A percentile compares a stretch with the other conserved stretches of the same genome.
Conservation (phyloP, 768 basidiomycete species). For the Pisolithus orientalis region DNA sequence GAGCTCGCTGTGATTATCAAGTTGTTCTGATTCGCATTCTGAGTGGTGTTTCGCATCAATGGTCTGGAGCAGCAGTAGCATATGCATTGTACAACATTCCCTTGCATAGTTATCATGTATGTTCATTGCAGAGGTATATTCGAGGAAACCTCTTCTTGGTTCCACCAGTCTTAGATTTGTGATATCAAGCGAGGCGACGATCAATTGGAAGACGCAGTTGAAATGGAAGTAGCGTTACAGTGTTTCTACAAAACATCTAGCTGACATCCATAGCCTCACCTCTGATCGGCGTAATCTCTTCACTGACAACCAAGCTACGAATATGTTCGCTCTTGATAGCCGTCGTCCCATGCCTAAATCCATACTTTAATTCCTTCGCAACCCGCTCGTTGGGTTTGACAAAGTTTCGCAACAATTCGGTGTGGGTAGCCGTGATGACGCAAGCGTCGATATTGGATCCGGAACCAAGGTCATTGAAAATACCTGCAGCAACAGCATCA, state of each 20-base stretch:
- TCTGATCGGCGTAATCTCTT: slow-evolving; percentile 51
- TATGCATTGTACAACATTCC: slow-evolving; percentile 14
- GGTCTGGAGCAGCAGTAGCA: neutral
- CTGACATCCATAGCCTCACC: slow-evolving; percentile 82
- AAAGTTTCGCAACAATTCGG: slow-evolving; percentile 92
- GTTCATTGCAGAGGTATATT: too few relatives aligned
- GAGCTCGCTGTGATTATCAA: slow-evolving; percentile 4
- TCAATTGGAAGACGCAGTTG: neutral
- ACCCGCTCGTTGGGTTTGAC: slow-evolving; percentile 86
- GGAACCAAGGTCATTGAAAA: slow-evolving; percentile 98
- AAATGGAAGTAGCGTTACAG: slow-evolving; percentile 1
- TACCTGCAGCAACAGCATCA: slow-evolving; percentile 87
- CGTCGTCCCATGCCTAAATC: slow-evolving; percentile 83
- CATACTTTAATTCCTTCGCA: slow-evolving; percentile 62
- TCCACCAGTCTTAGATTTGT: too few relatives aligned
- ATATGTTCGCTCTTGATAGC: slow-evolving; percentile 82
- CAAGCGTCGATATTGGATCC: slow-evolving; percentile 99
- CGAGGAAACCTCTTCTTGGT: too few relatives aligned
- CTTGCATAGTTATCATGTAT: slow-evolving; percentile 1
- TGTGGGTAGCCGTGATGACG: slow-evolving; percentile 79
- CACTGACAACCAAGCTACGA: slow-evolving; percentile 62
- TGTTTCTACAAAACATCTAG: slow-evolving; percentile 28
- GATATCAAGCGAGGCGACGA: too few relatives aligned
- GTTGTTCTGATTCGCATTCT: neutral
- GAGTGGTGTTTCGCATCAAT: neutral